These are phyloP conservation scores for Gentiana dahurica DNA, from an alignment of 257 asterid genomes.

Conservation along the genomic window DNA sequence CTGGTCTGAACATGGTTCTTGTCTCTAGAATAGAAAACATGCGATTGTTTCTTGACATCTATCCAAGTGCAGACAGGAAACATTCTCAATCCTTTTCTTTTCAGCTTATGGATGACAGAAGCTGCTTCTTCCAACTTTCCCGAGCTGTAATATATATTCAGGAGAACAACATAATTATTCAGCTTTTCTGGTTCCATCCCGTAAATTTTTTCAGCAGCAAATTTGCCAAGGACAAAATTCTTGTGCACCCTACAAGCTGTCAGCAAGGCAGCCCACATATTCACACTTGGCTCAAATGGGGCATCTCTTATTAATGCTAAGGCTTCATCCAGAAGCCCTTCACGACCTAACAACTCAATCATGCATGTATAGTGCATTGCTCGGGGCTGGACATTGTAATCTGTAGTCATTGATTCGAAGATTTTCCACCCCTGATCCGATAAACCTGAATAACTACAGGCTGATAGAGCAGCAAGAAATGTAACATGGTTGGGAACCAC, in stretches of 20 bases:
- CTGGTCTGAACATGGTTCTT: conserved; percentile 37
- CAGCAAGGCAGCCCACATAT: conserved; percentile 92
- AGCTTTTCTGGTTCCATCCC: conserved; percentile 84
- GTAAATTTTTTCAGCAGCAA: conserved; percentile 77
- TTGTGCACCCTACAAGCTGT: conserved; percentile 83
- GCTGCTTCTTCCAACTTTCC: conserved; percentile 70
- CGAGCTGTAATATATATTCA: conserved; percentile 52
- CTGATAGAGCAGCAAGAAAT: conserved; percentile 63
- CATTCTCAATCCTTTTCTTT: conserved; percentile 58
- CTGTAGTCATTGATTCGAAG: conserved; percentile 65
- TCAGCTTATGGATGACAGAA: conserved; percentile 49
- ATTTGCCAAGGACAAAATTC: conserved; percentile 69
- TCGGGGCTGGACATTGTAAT: conserved; percentile 60
- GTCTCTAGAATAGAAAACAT: conserved; percentile 56
- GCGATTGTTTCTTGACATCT: conserved; percentile 56
- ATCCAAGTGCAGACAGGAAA: conserved; percentile 77
- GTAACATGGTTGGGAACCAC: conserved; percentile 78
- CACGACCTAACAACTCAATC: conserved; percentile 74
- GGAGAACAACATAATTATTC: conserved; percentile 60
- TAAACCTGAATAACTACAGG: conserved; percentile 73
- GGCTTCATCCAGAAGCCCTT: conserved; percentile 76
- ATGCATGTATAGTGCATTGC: conserved; percentile 84
- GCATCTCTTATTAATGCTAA: conserved; percentile 57
- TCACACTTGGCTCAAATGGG: conserved; percentile 50
- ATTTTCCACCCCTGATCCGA: conserved; percentile 62